These are phyloP conservation scores for Anthracocystis setariae DNA, from an alignment of 1,284 basidiomycete genomes.

Conservation along the genomic window DNA sequence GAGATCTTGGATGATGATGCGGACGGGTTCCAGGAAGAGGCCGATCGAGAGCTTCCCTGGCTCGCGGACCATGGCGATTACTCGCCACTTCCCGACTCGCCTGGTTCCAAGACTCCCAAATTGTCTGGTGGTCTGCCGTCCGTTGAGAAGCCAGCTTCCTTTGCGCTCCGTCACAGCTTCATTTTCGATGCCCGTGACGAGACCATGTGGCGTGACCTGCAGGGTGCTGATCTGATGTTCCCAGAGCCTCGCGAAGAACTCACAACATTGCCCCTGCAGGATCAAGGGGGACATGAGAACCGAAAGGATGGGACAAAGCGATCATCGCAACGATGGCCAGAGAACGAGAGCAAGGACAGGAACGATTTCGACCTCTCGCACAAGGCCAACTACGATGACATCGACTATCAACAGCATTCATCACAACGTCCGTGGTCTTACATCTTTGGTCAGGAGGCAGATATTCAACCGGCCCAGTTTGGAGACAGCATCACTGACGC, in stretches of 20 bases:
- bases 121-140: background rate
- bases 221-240: conserved; percentile 15
- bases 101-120: conserved; percentile 2
- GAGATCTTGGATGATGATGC: conserved; percentile 28
- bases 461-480: conserved; percentile 1
- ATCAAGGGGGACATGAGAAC: background rate
- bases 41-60: conserved; percentile 10
- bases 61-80: conserved; percentile 31
- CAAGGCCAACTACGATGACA: background rate
- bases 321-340: background rate
- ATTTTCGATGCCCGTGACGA: conserved; percentile 34
- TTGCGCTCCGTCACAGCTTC: conserved; percentile 29
- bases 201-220: conserved; percentile 36
- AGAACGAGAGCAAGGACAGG: background rate
- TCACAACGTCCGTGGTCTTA: conserved; percentile 4
- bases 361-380: conserved; percentile 5
- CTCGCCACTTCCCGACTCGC: conserved; percentile 31
- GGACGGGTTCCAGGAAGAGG: conserved; percentile 13
- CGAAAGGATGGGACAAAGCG: background rate
- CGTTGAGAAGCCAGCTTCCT: background rate
- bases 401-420: conserved; percentile 2
- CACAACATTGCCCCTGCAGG: background rate
- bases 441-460: background rate
- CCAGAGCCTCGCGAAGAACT: conserved; percentile 19
- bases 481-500: conserved; percentile 1